phyloP scores from a whole-genome alignment of 768 basidiomycete species.

The Boletus sp. region DNA sequence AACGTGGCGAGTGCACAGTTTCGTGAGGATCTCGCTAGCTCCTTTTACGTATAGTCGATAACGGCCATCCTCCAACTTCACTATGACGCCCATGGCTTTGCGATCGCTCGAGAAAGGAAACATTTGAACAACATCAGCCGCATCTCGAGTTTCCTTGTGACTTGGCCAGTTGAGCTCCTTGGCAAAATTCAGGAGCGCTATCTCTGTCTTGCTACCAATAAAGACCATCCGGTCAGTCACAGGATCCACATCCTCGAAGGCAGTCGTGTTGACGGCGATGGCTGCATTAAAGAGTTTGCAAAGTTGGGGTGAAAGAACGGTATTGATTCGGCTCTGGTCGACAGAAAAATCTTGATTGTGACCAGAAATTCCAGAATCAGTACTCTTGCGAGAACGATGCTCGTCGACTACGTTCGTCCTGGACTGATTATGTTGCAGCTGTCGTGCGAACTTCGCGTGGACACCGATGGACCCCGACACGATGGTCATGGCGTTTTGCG shows the following conservation, averaged over 20 bases:
- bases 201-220: constrained; percentile 95
- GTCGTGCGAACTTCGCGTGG: constrained; percentile 88
- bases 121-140: constrained; percentile 70
- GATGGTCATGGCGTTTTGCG: constrained; percentile 92
- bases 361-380: constrained; percentile 35
- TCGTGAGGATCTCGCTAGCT: constrained; percentile 89
- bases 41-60: constrained; percentile 87
- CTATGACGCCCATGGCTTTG: constrained; percentile 93
- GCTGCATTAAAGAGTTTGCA: constrained; percentile 75
- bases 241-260: constrained; percentile 79
- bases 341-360: constrained; percentile 79
- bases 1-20: constrained; percentile 71
- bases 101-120: constrained; percentile 92
- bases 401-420: constrained; percentile 72
- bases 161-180: constrained; percentile 76
- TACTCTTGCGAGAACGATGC: constrained; percentile 29
- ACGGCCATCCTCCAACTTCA: constrained; percentile 49
- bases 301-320: constrained; percentile 58
- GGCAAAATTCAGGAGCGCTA: constrained; percentile 83
- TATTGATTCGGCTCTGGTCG: constrained; percentile 71
- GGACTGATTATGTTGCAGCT: constrained; percentile 65
- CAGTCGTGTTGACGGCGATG: constrained; percentile 91
- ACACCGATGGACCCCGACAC: constrained; percentile 95
- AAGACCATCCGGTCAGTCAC: constrained; percentile 62
- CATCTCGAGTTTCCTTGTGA: constrained; percentile 66